Evolutionary conservation across 1,284 basidiomycete genomes (phyloP).

Genomic region (Apiotrichum montevideense): DNA sequence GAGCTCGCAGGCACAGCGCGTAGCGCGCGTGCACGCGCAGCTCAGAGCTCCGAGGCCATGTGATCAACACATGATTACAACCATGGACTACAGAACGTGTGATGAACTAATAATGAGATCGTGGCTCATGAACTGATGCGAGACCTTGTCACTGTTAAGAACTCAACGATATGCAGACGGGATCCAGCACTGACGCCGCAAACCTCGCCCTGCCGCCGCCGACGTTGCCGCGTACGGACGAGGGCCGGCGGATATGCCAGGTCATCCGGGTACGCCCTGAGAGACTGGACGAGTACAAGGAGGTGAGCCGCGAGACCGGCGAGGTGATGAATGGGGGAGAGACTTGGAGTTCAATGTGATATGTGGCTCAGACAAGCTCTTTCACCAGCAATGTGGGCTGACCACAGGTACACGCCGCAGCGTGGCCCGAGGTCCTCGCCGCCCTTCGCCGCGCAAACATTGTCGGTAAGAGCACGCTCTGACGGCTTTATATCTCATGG

Average conservation of each 20-base stretch:
- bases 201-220: slow-evolving; percentile 20
- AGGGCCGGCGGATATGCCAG: slow-evolving; percentile 62
- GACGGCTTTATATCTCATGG: background rate
- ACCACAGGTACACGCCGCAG: slow-evolving; percentile 54
- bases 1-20: no score
- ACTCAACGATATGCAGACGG: background rate
- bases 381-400: background rate
- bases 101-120: no score
- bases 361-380: no score
- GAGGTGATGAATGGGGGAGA: background rate
- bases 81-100: no score
- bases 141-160: no score
- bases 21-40: no score
- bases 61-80: no score
- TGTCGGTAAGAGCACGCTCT: slow-evolving; percentile 35
- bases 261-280: slow-evolving; percentile 68
- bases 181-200: background rate
- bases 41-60: no score
- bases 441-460: slow-evolving; percentile 63
- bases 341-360: background rate
- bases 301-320: slow-evolving; percentile 22
- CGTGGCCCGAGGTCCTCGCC: slow-evolving; percentile 66
- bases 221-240: slow-evolving; percentile 42
- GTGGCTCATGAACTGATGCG: no score
- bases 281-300: slow-evolving; percentile 60